A percentile compares a stretch with the other conserved stretches of the same genome.
Conservation (phyloP, 768 basidiomycete species). For the Suillus placidus region DNA sequence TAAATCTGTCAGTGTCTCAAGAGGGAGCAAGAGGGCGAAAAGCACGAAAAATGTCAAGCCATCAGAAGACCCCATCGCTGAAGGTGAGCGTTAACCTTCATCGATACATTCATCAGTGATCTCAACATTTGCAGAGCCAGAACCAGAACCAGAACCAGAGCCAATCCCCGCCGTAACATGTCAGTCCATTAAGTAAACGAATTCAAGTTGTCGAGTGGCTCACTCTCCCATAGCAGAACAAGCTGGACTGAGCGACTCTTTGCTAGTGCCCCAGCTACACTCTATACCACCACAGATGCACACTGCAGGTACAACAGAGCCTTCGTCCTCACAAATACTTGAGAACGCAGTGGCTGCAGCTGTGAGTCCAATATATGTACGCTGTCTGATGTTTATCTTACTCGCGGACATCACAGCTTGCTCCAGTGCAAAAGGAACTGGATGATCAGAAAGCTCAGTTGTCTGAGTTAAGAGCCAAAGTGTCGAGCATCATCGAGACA, state of each 20-base stretch:
- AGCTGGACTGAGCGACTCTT: not conserved
- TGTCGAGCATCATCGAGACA: conserved; percentile 31
- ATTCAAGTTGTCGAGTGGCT: not conserved
- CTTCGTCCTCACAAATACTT: not conserved
- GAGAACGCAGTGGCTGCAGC: conserved; percentile 30
- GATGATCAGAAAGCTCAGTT: conserved; percentile 50
- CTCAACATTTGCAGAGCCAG: conserved; percentile 30
- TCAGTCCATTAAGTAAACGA: not conserved
- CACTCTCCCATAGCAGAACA: conserved; percentile 6
- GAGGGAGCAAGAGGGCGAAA: conserved; percentile 49
- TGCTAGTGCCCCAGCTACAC: not conserved
- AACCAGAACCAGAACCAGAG: conserved; percentile 23
- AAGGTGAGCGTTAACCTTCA: conserved; percentile 40
- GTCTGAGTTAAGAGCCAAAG: conserved; percentile 34
- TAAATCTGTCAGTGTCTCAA: conserved; percentile 55
- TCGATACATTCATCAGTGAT: not conserved
- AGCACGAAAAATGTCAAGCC: conserved; percentile 52
- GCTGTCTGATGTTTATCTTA: conserved; percentile 3
- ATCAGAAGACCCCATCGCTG: conserved; percentile 57
- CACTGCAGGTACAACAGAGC: not conserved
- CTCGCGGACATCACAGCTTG: conserved; percentile 38
- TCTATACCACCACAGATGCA: not conserved
- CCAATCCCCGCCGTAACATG: not conserved
- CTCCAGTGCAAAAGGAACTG: conserved; percentile 55
- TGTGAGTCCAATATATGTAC: conserved; percentile 22